A percentile compares a stretch with the other conserved stretches of the same genome.
phyloP scores from a whole-genome alignment of 2,329 filamentous ascomycete species.

The Trichocomaceae sp. region DNA sequence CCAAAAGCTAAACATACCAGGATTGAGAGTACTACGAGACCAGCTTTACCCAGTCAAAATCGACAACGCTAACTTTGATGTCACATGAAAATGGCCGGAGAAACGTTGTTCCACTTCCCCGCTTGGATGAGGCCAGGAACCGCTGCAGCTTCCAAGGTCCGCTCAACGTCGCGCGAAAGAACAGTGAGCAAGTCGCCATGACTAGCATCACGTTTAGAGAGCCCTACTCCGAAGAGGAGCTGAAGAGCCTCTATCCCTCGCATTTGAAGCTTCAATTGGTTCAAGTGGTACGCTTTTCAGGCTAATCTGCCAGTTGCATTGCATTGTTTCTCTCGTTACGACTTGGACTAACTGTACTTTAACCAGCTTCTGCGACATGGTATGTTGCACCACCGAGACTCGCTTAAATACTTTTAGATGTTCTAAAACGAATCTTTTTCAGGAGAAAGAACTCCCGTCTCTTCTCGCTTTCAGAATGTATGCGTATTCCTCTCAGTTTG shows the following conservation, averaged over 20 bases:
- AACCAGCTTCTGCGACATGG: slow-evolving; percentile 64
- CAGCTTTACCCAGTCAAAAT: slow-evolving; percentile 11
- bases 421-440: slow-evolving; percentile 1
- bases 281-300: slow-evolving; percentile 57
- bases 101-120: slow-evolving; percentile 5
- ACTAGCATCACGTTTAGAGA: slow-evolving; percentile 66
- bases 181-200: slow-evolving; percentile 49
- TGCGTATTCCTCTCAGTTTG: slow-evolving; percentile 4
- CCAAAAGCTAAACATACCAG: not conserved
- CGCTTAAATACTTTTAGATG: slow-evolving; percentile 8
- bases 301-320: not conserved
- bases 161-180: not conserved
- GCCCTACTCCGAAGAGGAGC: slow-evolving; percentile 74
- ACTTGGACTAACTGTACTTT: slow-evolving; percentile 4
- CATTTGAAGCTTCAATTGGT: slow-evolving; percentile 78
- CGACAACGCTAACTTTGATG: slow-evolving; percentile 16
- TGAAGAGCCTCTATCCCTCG: slow-evolving; percentile 72
- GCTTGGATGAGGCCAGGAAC: not conserved
- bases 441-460: slow-evolving; percentile 75
- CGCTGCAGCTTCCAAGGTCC: not conserved
- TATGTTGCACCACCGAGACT: slow-evolving; percentile 15
- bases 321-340: not conserved
- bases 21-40: not conserved
- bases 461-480: slow-evolving; percentile 76
- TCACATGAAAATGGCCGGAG: not conserved